phyloP scores from a whole-genome alignment of 2,329 filamentous ascomycete genomes.

The Chaetomium sp. region DNA sequence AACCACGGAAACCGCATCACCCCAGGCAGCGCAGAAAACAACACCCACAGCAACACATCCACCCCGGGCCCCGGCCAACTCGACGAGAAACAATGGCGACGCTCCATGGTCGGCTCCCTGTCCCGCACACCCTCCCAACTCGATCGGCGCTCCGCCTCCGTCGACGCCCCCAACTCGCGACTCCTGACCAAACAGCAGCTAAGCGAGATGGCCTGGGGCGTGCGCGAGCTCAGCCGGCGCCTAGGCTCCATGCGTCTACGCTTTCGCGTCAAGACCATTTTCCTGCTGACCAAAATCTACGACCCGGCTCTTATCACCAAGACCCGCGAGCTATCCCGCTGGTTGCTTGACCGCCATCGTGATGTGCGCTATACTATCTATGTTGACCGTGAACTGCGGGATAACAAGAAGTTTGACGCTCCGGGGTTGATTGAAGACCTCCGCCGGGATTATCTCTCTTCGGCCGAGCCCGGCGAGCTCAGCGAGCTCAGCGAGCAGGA shows the following conservation, averaged over 20 bases:
- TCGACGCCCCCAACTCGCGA: constrained; percentile 45
- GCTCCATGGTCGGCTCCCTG: constrained; percentile 31
- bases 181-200: constrained; percentile 91
- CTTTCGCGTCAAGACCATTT: constrained; percentile 74
- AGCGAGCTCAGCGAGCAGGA: constrained; percentile 30
- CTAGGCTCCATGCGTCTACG: constrained; percentile 77
- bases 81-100: constrained; percentile 52
- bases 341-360: constrained; percentile 69
- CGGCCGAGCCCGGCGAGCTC: constrained; percentile 22
- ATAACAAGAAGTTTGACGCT: constrained; percentile 67
- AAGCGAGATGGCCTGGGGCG: constrained; percentile 94
- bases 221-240: constrained; percentile 81
- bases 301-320: constrained; percentile 73
- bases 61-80: constrained; percentile 41
- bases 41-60: constrained; percentile 29
- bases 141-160: constrained; percentile 12
- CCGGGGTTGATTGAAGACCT: constrained; percentile 60
- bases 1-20: not conserved
- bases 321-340: constrained; percentile 69
- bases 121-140: constrained; percentile 29
- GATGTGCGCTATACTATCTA: constrained; percentile 69
- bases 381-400: constrained; percentile 68
- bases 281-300: constrained; percentile 86
- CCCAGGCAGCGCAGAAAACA: constrained; percentile 7
- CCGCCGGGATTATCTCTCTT: constrained; percentile 34